Conservation (phyloP, 257 asterid genomes). For the Solanum infundibuliforme region DNA sequence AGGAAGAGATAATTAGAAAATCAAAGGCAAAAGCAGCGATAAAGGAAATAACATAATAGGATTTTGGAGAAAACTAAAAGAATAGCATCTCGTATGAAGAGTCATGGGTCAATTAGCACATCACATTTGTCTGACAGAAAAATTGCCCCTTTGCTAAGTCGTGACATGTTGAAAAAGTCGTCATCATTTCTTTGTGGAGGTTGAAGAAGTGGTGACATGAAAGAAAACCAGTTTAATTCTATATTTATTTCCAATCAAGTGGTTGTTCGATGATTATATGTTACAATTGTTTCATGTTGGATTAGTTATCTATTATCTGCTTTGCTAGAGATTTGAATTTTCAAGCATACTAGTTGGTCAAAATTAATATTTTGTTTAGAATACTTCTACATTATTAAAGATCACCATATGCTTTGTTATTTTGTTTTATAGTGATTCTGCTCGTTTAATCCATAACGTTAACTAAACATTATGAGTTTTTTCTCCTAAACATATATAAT, state of each 20-base stretch:
- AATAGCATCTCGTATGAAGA: constrained; percentile 59
- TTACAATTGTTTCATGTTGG: neutral
- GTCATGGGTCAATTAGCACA: constrained; percentile 64
- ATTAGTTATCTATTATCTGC: neutral
- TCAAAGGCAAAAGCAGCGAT: constrained; percentile 64
- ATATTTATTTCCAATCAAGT: neutral
- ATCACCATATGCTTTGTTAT: neutral
- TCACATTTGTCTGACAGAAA: constrained; percentile 76
- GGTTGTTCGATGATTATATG: neutral
- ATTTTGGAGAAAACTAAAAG: constrained; percentile 71
- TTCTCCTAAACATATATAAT: too few relatives aligned
- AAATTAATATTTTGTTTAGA: neutral
- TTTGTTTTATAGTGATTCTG: neutral
- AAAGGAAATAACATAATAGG: constrained; percentile 64
- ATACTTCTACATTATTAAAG: neutral
- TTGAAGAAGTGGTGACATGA: constrained; percentile 49
- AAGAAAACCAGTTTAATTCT: neutral
- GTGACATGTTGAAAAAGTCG: constrained; percentile 86
- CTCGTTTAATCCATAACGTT: too few relatives aligned
- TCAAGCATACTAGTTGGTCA: neutral
- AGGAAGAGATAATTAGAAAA: constrained; percentile 70
- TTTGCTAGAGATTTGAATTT: neutral
- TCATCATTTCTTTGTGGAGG: constrained; percentile 52
- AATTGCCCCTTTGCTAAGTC: constrained; percentile 52
- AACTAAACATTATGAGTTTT: too few relatives aligned